phyloP scores from a whole-genome alignment of 768 basidiomycete species.

The Suillus placidus region DNA sequence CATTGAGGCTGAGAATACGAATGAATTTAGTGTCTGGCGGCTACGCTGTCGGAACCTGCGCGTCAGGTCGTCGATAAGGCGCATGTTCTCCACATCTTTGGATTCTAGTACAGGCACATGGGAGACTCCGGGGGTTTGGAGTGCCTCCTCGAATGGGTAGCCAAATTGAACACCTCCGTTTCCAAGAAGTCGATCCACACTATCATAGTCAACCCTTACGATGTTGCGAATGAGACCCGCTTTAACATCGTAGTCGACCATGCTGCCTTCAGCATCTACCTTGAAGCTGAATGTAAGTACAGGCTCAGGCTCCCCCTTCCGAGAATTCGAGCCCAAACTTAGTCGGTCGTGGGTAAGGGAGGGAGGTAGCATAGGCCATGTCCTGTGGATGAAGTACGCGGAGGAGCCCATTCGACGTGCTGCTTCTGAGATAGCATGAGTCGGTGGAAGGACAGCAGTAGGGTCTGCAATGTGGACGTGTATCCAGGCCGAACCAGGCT shows the following conservation, averaged over 20 bases:
- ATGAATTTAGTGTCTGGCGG: constrained; percentile 23
- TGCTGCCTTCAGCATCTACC: constrained; percentile 59
- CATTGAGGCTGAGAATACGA: constrained; percentile 28
- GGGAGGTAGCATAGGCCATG: constrained; percentile 74
- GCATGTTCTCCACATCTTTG: constrained; percentile 33
- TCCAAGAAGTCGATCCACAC: constrained; percentile 59
- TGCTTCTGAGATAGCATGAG: constrained; percentile 58
- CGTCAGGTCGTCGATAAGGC: constrained; percentile 32
- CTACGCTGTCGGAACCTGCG: constrained; percentile 28
- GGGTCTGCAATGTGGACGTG: constrained; percentile 96
- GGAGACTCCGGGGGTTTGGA: neutral
- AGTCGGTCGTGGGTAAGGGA: constrained; percentile 51
- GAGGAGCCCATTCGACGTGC: constrained; percentile 58
- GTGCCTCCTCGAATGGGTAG: constrained; percentile 26
- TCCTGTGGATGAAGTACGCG: constrained; percentile 65
- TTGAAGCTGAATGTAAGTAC: constrained; percentile 83
- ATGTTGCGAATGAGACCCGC: constrained; percentile 78
- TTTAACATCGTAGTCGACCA: constrained; percentile 69
- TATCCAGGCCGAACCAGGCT: constrained; percentile 71
- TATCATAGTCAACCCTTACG: constrained; percentile 62
- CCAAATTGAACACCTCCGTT: constrained; percentile 13
- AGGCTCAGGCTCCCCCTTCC: constrained; percentile 45
- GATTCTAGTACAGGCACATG: constrained; percentile 14
- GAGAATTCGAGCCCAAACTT: constrained; percentile 46
- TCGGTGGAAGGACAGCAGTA: constrained; percentile 73